Evolutionary conservation across 768 basidiomycete species (phyloP), one percentile per base, ranked within the genome.

Genomic region (Pleurotus platypus): DNA sequence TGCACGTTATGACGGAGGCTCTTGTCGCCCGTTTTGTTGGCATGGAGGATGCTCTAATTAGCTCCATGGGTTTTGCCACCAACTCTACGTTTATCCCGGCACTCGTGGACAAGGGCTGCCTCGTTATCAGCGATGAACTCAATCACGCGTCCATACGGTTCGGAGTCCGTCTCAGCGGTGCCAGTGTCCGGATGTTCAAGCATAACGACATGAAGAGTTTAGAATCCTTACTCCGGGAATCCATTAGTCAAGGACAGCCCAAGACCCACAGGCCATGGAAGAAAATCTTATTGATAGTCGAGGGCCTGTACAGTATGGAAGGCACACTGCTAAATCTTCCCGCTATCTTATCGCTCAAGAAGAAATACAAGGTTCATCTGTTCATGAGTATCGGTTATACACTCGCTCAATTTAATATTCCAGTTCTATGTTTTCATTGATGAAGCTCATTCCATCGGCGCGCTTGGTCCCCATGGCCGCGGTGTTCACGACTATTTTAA

Each of bases 241-340:
- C 85, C 22, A 95, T 99, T 73, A 92, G 90, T 64, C 97, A 99
- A 70, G 97, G 97, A 13, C 96, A 98, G 69, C 94, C 96, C 3
- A 89, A 94, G 75, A 97, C 94, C 0, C 97, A 98, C 66, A 75
- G 97, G n/a, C 96, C 96, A 11, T 98, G 97, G 97, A 97, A 96
- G 78, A 98, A 96, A 78, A 98, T 99, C 59, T 71, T 99, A 39
- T 62, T 99, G 45, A 84, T 97, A 55, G 93, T 98, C 11, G 97
- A 99, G 69, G 97, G 97, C 2, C 71, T 99, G 45, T 98, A 93
- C 75, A 94, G 91, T 60, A 99, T 99, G 97, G 97, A 98, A 73
- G 97, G 97, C n/a, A 94, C 92, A 7, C 64, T 98, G 62, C 85
- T 90, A 37, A 85, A 98, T 68, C 66, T 99, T 43, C 97, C 95